phyloP scores from a whole-genome alignment of 2,329 filamentous ascomycete genomes.

The Fusarium sp. region DNA sequence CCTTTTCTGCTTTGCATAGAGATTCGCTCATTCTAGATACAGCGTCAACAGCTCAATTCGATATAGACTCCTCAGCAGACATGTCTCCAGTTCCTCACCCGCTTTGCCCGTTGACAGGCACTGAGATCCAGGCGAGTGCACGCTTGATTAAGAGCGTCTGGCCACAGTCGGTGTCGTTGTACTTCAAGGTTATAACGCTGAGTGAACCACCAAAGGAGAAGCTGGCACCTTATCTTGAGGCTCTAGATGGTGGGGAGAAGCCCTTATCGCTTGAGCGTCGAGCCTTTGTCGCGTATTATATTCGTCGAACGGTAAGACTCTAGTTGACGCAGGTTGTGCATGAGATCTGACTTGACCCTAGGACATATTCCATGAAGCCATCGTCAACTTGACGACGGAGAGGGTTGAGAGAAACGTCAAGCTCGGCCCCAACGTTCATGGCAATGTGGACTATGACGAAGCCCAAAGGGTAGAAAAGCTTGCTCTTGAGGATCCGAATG shows the following conservation, averaged over 20 bases:
- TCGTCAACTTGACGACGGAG: conserved; percentile 25
- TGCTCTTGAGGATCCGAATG: conserved; percentile 24
- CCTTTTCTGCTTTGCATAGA: not conserved
- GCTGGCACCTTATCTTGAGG: conserved; percentile 24
- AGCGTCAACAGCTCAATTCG: not conserved
- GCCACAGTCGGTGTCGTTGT: conserved; percentile 26
- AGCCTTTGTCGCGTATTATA: conserved; percentile 33
- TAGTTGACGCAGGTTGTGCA: too few species aligned
- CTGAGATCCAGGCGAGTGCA: conserved; percentile 30
- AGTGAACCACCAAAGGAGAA: conserved; percentile 31
- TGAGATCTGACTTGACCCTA: not conserved
- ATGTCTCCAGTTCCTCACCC: conserved; percentile 21
- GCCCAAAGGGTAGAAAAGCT: conserved; percentile 31
- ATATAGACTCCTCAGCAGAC: rapidly evolving
- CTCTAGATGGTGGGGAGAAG: conserved; percentile 9
- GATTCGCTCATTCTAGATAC: too few species aligned
- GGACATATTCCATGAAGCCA: conserved; percentile 33
- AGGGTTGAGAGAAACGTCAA: conserved; percentile 33
- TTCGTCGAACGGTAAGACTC: conserved; percentile 22
- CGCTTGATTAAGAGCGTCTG: conserved; percentile 22
- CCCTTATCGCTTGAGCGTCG: conserved; percentile 18
- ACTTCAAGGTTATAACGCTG: conserved; percentile 35
- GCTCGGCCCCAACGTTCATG: conserved; percentile 28
- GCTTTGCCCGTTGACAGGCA: conserved; percentile 26
- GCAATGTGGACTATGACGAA: conserved; percentile 31